These are phyloP conservation scores for Cryptococcus amylolentus DNA, from an alignment of 1,284 basidiomycete species.

Conservation along the genomic window DNA sequence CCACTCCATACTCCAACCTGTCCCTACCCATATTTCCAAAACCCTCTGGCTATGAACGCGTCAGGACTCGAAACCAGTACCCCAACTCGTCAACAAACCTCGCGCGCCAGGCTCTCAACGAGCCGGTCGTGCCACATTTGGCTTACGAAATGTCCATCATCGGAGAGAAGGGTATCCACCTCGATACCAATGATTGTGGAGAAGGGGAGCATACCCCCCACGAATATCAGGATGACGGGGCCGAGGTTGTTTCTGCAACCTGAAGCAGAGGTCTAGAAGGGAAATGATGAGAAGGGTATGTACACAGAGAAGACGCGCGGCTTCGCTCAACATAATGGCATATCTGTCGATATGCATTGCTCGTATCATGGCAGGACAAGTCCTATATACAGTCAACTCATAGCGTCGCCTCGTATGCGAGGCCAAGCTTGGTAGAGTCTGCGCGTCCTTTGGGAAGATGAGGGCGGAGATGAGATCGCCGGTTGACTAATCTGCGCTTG, in stretches of 20 bases:
- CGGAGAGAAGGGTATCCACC: too few species aligned
- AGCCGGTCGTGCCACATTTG: background rate
- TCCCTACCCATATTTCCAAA: background rate
- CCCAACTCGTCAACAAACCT: conserved; percentile 12
- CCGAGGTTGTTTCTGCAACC: background rate
- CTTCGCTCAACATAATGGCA: background rate
- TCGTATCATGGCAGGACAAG: too few species aligned
- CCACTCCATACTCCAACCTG: conserved; percentile 1
- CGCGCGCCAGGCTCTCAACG: conserved; percentile 6
- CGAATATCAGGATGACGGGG: background rate
- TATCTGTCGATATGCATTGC: too few species aligned
- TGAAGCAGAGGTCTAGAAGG: background rate
- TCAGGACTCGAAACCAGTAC: conserved; percentile 18
- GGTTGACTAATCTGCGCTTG: too few species aligned
- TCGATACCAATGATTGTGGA: background rate
- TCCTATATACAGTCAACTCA: too few species aligned
- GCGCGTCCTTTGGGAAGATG: too few species aligned
- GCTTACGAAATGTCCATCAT: background rate
- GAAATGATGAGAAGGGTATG: background rate
- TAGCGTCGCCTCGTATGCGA: too few species aligned
- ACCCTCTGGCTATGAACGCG: conserved; percentile 9
- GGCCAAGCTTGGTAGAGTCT: too few species aligned
- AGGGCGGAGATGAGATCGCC: too few species aligned
- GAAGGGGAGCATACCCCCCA: background rate
- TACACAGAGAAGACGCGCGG: conserved; percentile 19